phyloP scores from a whole-genome alignment of 164 flowering plant genomes.

The Kalanchoe fedtschenkoi region DNA sequence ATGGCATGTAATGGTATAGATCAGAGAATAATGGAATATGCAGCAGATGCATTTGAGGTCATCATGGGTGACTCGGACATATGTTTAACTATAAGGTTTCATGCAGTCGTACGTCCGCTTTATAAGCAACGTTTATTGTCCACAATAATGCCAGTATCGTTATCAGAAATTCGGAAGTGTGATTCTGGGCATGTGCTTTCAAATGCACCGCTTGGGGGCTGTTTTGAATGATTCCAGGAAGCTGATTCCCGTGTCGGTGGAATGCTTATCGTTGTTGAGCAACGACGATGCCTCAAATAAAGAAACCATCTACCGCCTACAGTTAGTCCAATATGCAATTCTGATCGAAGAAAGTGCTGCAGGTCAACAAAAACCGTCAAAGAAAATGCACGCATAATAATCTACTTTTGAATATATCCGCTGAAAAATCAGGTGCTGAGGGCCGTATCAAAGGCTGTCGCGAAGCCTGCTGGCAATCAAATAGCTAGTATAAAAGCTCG shows the following conservation, averaged over 20 bases:
- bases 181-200: constrained; percentile 59
- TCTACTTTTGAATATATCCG: constrained; percentile 68
- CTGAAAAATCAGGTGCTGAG: constrained; percentile 59
- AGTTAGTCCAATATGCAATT: constrained; percentile 71
- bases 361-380: constrained; percentile 61
- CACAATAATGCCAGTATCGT: constrained; percentile 54
- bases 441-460: constrained; percentile 54
- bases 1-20: constrained; percentile 11
- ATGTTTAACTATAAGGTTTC: constrained; percentile 66
- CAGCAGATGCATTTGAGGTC: constrained; percentile 74
- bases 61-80: constrained; percentile 67
- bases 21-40: constrained; percentile 30
- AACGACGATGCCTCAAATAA: constrained; percentile 39
- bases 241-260: constrained; percentile 55
- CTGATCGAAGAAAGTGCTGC: constrained; percentile 67
- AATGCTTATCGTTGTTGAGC: constrained; percentile 41
- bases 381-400: constrained; percentile 53
- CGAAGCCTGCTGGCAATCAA: too few species aligned
- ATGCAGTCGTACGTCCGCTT: constrained; percentile 71
- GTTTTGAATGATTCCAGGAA: constrained; percentile 53
- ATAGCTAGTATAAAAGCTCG: too few species aligned
- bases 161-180: constrained; percentile 35
- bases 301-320: constrained; percentile 51
- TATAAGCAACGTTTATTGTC: constrained; percentile 88
- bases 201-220: constrained; percentile 55